Conservation (phyloP, 495 filamentous ascomycete species). For the Xylaria telfairii region DNA sequence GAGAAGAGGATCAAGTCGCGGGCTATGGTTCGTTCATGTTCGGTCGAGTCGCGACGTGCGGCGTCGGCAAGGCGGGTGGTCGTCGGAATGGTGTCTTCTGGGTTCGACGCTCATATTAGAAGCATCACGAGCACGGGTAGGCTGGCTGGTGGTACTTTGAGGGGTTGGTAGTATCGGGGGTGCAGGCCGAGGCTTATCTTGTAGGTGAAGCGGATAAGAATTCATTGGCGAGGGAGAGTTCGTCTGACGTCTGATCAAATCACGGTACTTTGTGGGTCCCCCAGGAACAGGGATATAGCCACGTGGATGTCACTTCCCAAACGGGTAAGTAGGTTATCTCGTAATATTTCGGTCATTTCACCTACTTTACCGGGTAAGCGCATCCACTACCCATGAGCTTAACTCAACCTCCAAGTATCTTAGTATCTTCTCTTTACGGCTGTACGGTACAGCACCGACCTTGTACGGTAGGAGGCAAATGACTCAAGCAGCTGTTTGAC, state of each 20-base stretch:
- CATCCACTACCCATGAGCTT: neutral
- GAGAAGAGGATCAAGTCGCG: neutral
- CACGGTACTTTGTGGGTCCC: neutral
- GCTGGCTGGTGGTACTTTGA: neutral
- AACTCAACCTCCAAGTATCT: conserved; percentile 1
- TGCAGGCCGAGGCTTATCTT: neutral
- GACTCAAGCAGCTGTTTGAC: too few species aligned
- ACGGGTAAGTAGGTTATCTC: neutral
- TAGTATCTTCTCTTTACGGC: neutral
- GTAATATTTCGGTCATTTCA: neutral
- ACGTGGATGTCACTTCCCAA: neutral
- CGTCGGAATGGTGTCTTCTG: neutral
- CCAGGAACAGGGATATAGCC: neutral
- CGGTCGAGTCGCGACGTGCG: neutral
- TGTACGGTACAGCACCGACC: too few species aligned
- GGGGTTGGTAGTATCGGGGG: neutral
- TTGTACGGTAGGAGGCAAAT: too few species aligned
- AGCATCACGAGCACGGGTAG: neutral
- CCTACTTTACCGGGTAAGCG: neutral
- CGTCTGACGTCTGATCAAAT: neutral
- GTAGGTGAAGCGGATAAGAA: neutral
- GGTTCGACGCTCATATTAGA: neutral
- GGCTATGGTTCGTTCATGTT: conserved; percentile 8
- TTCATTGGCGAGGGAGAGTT: neutral
- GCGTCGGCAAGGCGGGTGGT: conserved; percentile 1